These are phyloP conservation scores for Quercus phellos DNA, from an alignment of 331 rosid genomes.

Conservation along the genomic window DNA sequence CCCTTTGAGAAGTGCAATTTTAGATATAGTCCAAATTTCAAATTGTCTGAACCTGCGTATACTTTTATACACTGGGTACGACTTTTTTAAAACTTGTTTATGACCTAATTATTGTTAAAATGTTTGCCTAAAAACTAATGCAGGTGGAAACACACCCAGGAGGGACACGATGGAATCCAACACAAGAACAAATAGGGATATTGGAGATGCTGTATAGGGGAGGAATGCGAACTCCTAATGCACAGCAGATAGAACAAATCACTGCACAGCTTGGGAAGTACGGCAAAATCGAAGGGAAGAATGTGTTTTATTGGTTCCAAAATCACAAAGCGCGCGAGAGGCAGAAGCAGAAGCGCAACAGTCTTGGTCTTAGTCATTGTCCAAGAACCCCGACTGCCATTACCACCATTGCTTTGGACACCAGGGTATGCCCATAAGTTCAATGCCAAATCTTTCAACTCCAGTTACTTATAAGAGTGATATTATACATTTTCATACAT, in stretches of 20 bases:
- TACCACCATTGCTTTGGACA: constrained; percentile 31
- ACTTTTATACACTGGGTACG: too few species aligned
- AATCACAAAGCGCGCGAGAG: constrained; percentile 94
- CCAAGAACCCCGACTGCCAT: constrained; percentile 40
- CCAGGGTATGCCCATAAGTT: constrained; percentile 33
- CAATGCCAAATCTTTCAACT: neutral
- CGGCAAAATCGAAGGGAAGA: constrained; percentile 93
- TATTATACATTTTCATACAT: too few species aligned
- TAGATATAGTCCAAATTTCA: neutral
- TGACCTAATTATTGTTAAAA: neutral
- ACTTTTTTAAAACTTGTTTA: neutral
- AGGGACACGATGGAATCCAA: constrained; percentile 94
- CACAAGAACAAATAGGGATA: constrained; percentile 92
- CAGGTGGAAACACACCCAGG: constrained; percentile 83
- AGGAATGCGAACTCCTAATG: constrained; percentile 91
- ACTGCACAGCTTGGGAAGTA: constrained; percentile 72
- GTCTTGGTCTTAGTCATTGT: constrained; percentile 53
- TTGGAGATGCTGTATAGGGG: constrained; percentile 73
- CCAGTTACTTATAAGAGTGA: neutral
- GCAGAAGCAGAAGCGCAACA: constrained; percentile 88
- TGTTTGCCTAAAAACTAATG: neutral
- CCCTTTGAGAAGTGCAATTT: neutral
- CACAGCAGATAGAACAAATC: constrained; percentile 86
- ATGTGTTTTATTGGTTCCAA: constrained; percentile 95
- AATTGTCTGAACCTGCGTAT: too few species aligned